Evolutionary conservation across 352 stramenopile species (phyloP).

Genomic region (Pythium brassicae): DNA sequence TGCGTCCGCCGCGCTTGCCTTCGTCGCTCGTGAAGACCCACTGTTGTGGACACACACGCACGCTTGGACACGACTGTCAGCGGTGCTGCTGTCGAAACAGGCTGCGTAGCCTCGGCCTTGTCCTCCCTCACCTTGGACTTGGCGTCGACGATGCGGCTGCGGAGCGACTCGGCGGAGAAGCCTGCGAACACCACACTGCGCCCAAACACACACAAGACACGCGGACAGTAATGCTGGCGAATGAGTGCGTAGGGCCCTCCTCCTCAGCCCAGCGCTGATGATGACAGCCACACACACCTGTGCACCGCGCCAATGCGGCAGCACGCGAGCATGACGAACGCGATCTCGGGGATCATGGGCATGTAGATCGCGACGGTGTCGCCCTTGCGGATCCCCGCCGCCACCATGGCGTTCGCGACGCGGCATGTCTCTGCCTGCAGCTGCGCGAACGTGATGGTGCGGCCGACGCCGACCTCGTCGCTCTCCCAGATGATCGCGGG

Average conservation of each 20-base stretch:
- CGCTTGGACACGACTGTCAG: too few relatives aligned
- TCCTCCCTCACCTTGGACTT: constrained; percentile 17
- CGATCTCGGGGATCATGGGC: constrained; percentile 98
- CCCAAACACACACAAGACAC: neutral
- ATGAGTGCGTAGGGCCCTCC: too few relatives aligned
- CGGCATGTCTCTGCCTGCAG: constrained; percentile 86
- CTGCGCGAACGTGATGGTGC: constrained; percentile 90
- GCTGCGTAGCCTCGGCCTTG: neutral
- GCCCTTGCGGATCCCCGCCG: constrained; percentile 58
- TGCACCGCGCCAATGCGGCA: constrained; percentile 96
- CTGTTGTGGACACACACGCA: constrained; percentile 14
- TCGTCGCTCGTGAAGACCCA: constrained; percentile 95
- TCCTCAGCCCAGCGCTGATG: too few relatives aligned
- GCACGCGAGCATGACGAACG: constrained; percentile 98
- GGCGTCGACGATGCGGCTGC: constrained; percentile 94
- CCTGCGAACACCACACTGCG: constrained; percentile 96
- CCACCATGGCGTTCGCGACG: constrained; percentile 90
- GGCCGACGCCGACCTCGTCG: constrained; percentile 91
- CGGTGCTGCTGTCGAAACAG: too few relatives aligned
- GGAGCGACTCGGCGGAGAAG: constrained; percentile 93
- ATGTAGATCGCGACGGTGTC: constrained; percentile 96
- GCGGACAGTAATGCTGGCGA: neutral
- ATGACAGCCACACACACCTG: constrained; percentile 8
- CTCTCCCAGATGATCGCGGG: constrained; percentile 97
- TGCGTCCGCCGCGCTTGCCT: constrained; percentile 91